Evolutionary conservation across 2,329 filamentous ascomycete species (phyloP).

Genomic region (Lasiodiplodia hormozganensis): DNA sequence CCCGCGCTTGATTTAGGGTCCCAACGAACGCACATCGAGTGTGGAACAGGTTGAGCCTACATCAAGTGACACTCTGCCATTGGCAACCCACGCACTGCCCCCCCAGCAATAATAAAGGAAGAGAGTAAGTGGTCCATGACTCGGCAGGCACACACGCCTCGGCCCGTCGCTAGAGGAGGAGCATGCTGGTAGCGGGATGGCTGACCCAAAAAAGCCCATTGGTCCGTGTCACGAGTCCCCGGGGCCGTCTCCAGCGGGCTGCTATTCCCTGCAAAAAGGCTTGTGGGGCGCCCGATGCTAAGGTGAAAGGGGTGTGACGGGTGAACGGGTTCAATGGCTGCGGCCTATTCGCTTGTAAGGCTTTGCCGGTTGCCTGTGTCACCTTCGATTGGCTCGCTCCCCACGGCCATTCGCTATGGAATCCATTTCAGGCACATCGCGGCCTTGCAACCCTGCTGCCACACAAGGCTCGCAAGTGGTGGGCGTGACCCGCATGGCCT

Average conservation of each 20-base stretch:
- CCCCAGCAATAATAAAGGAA: constrained; percentile 10
- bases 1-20: not conserved
- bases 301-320: constrained; percentile 12
- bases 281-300: constrained; percentile 20
- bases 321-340: not conserved
- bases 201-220: constrained; percentile 8
- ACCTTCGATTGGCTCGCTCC: not conserved
- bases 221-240: constrained; percentile 6
- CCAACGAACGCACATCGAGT: not conserved
- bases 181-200: constrained; percentile 11
- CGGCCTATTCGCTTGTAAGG: constrained; percentile 12
- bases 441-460: constrained; percentile 11
- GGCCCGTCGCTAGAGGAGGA: constrained; percentile 16
- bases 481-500: not conserved
- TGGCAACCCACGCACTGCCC: not conserved
- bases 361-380: constrained; percentile 8
- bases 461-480: not conserved
- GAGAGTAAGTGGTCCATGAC: constrained; percentile 13
- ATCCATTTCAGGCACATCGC: constrained; percentile 3
- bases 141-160: constrained; percentile 26
- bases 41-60: not conserved
- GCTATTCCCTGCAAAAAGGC: constrained; percentile 4
- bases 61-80: not conserved
- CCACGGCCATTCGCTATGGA: not conserved
- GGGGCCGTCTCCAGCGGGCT: constrained; percentile 9